Evolutionary conservation across 1,284 basidiomycete species (phyloP), one percentile per base, ranked within the genome.

Genomic region (Porodaedalea pini): DNA sequence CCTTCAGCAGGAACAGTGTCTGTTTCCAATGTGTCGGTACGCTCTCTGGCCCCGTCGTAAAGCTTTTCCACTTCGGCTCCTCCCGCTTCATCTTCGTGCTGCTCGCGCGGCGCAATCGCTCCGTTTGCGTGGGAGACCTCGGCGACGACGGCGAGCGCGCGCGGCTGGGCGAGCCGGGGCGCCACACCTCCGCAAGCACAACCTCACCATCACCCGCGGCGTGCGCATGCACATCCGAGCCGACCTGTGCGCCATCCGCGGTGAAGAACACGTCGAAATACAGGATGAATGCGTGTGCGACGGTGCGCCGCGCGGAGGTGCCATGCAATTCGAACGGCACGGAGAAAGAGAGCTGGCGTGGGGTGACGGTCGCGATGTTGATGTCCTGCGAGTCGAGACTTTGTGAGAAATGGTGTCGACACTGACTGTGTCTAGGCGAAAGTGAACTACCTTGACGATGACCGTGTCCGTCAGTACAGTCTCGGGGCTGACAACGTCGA

Each of bases 1-100:
- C 83, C 56, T 83, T 80, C 61, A 99, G 76, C 62, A 98, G 73
- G 71, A 99, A 97, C 10, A 94, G 67, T 0, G 95, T 95, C 69
- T 99, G 96, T 70, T 96, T 96, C 96, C 96, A 99, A 70, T 99
- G 96, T n/a, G 96, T 99, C 21, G 90, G 85, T 49, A 85, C 83
- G 61, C 90, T 92, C 65, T 74, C 73, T 3, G 96, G 94, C 0
- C 94, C 92, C 0, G 96, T 99, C 62, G 93, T 96, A 71, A 98
- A 98, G 69, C 89, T 91, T 6, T 85, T 84, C 31, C 85, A 74
- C 15, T 76, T 75, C 8, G 36, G 52, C 32, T 57, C 50, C 48
- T 58, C 61, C 29, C 43, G 32, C 54, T 60, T 56, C 31, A 37
- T 34, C 61, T 68, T 72, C 6, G 64, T 60, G 25, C 69, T 83